Percentiles rank a stretch among this genome's conserved stretches.
Evolutionary conservation across 176 grass and related monocot genomes (phyloP).

Genomic region (Ampelocalamus luodianensis): DNA sequence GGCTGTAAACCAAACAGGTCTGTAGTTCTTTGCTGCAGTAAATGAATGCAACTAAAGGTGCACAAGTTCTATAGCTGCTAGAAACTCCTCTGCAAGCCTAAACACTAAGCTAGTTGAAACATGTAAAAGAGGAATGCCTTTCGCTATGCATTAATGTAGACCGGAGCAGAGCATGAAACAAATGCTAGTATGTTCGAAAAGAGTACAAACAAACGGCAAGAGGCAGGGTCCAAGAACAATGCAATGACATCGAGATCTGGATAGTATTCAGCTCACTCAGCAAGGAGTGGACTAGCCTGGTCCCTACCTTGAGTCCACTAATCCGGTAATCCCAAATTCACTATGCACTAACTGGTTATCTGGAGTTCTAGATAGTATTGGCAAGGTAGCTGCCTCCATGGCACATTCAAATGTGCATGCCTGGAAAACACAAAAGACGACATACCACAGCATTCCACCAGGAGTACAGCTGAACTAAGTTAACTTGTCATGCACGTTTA

Average conservation of each 20-base stretch:
- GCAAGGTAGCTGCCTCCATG: neutral
- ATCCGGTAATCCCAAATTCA: conserved; percentile 25
- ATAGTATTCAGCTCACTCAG: neutral
- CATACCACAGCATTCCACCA: conserved; percentile 64
- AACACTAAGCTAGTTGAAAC: neutral
- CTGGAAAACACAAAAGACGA: conserved; percentile 10
- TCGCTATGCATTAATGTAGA: neutral
- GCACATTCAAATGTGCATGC: neutral
- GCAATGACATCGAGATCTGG: neutral
- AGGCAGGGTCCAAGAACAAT: neutral
- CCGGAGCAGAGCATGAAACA: neutral
- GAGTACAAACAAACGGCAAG: conserved; percentile 1
- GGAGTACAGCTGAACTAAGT: conserved; percentile 42
- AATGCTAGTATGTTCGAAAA: neutral
- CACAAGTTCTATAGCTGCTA: neutral
- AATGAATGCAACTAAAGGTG: neutral
- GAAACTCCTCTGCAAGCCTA: neutral
- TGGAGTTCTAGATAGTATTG: neutral
- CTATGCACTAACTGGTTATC: neutral
- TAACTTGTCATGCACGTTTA: conserved; percentile 73
- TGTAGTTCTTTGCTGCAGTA: neutral
- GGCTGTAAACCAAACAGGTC: neutral
- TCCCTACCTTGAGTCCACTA: conserved; percentile 25
- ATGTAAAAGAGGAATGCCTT: conserved; percentile 10
- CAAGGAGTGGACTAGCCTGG: neutral